phyloP scores from a whole-genome alignment of 2,329 filamentous ascomycete genomes.

The Colletotrichum gigasporum region DNA sequence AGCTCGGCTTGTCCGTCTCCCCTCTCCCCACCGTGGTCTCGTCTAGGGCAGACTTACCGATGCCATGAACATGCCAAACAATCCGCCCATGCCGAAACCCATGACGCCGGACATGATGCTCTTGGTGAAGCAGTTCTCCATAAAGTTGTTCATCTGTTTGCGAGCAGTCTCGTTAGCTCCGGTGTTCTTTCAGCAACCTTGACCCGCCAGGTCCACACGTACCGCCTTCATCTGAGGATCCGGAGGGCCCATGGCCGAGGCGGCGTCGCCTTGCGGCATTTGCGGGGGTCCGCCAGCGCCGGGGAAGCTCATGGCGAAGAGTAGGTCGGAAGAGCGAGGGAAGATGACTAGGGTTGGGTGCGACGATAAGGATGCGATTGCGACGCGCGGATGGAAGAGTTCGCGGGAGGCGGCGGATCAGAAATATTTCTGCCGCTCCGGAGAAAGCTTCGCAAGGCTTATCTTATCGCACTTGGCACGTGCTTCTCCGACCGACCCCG shows the following conservation, averaged over 20 bases:
- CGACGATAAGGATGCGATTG: conserved; percentile 5
- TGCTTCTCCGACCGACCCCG: conserved; percentile 11
- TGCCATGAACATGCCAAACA: conserved; percentile 98
- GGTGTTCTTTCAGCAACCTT: background rate
- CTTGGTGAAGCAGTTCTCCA: conserved; percentile 94
- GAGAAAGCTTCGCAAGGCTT: conserved; percentile 32
- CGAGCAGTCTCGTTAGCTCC: conserved; percentile 3
- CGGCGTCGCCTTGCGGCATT: conserved; percentile 32
- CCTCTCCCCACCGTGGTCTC: too few species aligned
- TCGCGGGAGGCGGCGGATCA: conserved; percentile 32
- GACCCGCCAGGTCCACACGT: conserved; percentile 37
- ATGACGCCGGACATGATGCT: conserved; percentile 89
- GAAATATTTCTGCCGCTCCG: conserved; percentile 54
- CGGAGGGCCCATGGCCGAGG: conserved; percentile 46
- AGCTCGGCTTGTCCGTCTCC: too few species aligned
- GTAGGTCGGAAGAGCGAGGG: background rate
- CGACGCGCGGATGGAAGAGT: conserved; percentile 8
- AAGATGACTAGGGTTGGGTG: background rate
- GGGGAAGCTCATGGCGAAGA: conserved; percentile 49
- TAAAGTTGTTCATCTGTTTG: conserved; percentile 77
- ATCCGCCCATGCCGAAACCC: conserved; percentile 91
- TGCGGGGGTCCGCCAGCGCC: conserved; percentile 31
- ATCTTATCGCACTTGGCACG: conserved; percentile 28
- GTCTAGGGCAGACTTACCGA: too few species aligned
- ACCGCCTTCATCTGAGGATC: conserved; percentile 64